Evolutionary conservation across 2,329 filamentous ascomycete genomes (phyloP), one percentile per base, ranked within the genome.

Genomic region (Trichoderma hamatum): DNA sequence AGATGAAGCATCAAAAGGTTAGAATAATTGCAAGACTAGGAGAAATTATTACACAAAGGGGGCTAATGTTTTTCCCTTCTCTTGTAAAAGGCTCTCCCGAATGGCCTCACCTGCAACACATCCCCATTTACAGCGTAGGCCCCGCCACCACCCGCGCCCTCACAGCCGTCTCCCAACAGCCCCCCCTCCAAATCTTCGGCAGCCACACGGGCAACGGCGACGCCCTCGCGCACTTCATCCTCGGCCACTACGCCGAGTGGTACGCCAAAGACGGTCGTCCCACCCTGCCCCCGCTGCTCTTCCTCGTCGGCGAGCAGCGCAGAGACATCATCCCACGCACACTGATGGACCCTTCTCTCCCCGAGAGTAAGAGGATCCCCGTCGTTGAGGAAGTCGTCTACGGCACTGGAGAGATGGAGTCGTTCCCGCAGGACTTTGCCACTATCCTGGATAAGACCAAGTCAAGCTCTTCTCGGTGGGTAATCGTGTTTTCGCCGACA

Each of bases 291-390:
- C 86, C 91, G 0, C 78, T 98, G 5, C 82, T 98, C 1, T 99
- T 98, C 78, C 86, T 96, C 16, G 94, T 97, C 0, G 96, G 96
- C 24, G 95, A 97, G 77, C 92, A 94, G 77, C 87, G 94, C 67
- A 84, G 96, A 55, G 96, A 98, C 77, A 89, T 97, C 72, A 97
- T 99, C 72, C 94, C 96, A 1, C 92, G 87, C 74, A 93, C 88
- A 1, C 82, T 98, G 46, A 92, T 89, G 83, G 85, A 87, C 49
- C 76, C 82, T 0, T 74, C 76, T 0, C 80, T 94, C 10, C 78
- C 85, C 0, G 72, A 76, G 0, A 76, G 82, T 16, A 78, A 80
- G 64, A 83, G 86, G 60, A 91, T 96, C 26, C 79, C 79, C 9
- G 91, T 98, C 1, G 86, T 91, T 46, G 94, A 98, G 79, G 77